Evolutionary conservation across 106 monocot genomes (phyloP), one percentile per base, ranked within the genome.

Genomic region (Vanilla planifolia): DNA sequence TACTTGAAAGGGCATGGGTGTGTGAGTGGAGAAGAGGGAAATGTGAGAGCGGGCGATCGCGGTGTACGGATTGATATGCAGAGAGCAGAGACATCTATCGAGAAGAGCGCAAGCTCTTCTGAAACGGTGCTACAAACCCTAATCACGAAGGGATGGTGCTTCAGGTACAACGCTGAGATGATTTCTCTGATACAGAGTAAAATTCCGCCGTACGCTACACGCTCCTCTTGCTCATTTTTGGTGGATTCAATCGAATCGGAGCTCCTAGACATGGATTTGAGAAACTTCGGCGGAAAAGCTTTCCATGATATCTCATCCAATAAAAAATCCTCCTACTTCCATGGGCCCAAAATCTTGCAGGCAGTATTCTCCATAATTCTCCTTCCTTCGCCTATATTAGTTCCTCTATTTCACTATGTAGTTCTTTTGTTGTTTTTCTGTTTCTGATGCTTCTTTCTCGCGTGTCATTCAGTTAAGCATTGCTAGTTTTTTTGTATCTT

Each of bases 311-410:
- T 70, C n/a, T 48, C 80, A 3, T 43, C 75, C 21, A 23, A 73
- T 14, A 89, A 76, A 71, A 83, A 82, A 51, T 51, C 43, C 5
- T 65, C 75, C 17, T 63, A 86, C 42, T 50, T 95, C 26, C 72
- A 67, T 39, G 89, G 89, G 23, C 94, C 94, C 35, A 83, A 65
- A 65, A 55, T 95, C 27, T 66, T 95, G 61, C 94, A 95, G 77
- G 89, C 65, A 70, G 53, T 19, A 27, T 42, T 11, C 17, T 13
- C 16, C 22, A 1, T 11, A 1, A 25, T 44, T 14, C 36, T 41
- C 33, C 29, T 19, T 20, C n/a, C 26, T 39, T 45, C 60, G 6
- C 14, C 1, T 35, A 44, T 23, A 0, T 4, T 8, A 34, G 17
- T 6, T 25, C 40, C 0, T 40, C 60, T 40, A n/a, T n/a, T 40